These are phyloP conservation scores for Neoascochyta sp. DNA, from an alignment of 2,329 filamentous ascomycete genomes.

Conservation along the genomic window DNA sequence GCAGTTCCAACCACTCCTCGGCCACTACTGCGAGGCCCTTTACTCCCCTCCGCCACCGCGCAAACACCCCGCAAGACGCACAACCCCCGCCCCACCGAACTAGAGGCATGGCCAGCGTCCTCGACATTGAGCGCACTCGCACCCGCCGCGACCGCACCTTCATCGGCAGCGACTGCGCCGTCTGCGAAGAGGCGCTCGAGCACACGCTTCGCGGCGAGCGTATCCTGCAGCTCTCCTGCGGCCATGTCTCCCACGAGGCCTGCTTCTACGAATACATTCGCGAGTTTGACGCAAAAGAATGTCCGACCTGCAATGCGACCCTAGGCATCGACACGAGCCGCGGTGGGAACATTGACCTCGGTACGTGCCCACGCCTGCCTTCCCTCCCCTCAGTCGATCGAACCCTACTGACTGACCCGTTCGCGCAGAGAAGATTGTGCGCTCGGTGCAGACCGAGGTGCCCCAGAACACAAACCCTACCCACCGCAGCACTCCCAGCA, in stretches of 20 bases:
- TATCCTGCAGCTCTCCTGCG: constrained; percentile 91
- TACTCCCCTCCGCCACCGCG: constrained; percentile 19
- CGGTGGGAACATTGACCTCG: constrained; percentile 87
- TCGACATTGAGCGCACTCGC: constrained; percentile 73
- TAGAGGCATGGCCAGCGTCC: constrained; percentile 58
- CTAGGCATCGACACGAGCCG: constrained; percentile 88
- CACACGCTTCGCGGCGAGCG: constrained; percentile 92
- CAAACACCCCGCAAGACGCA: constrained; percentile 24
- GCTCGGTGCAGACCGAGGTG: constrained; percentile 70
- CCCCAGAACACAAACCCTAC: constrained; percentile 17
- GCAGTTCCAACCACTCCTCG: constrained; percentile 25
- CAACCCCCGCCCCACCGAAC: constrained; percentile 30
- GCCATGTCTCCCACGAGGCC: constrained; percentile 95
- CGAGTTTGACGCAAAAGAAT: constrained; percentile 90
- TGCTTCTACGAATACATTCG: constrained; percentile 99
- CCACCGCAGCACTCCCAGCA: constrained; percentile 47
- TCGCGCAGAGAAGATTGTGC: constrained; percentile 90
- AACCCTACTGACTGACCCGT: constrained; percentile 12
- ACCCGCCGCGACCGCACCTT: constrained; percentile 88
- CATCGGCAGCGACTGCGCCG: constrained; percentile 88
- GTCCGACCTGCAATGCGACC: constrained; percentile 88
- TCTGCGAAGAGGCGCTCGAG: constrained; percentile 94
- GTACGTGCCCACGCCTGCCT: no score
- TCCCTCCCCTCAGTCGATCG: no score
- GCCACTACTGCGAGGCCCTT: constrained; percentile 17